Evolutionary conservation across 306 rosid genomes (phyloP).

Genomic region (Luffa aegyptiaca): DNA sequence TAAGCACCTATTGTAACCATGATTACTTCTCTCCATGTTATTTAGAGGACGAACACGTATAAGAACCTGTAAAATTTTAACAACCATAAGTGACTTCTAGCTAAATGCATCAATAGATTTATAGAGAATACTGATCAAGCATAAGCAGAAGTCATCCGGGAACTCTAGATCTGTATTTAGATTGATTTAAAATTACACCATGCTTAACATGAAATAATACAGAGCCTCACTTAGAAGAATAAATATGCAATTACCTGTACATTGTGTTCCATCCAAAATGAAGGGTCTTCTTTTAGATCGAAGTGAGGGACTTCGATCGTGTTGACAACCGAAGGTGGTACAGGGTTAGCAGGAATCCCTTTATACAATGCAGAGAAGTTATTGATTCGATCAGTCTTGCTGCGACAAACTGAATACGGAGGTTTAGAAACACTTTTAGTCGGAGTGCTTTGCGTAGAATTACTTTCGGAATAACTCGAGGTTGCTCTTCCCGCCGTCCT

Average conservation of each 20-base stretch:
- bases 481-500: constrained; percentile 39
- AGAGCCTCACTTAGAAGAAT: not conserved
- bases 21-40: constrained; percentile 54
- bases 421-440: constrained; percentile 75
- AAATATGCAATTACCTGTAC: constrained; percentile 58
- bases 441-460: constrained; percentile 76
- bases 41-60: constrained; percentile 94
- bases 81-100: constrained; percentile 14
- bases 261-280: constrained; percentile 93
- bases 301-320: constrained; percentile 93
- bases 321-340: constrained; percentile 44
- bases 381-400: constrained; percentile 58
- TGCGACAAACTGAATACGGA: constrained; percentile 43
- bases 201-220: not conserved
- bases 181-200: not conserved
- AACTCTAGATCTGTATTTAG: not conserved
- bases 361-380: constrained; percentile 56
- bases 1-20: constrained; percentile 74
- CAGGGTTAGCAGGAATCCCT: constrained; percentile 48
- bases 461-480: constrained; percentile 50
- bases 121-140: not conserved
- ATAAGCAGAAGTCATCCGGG: not conserved
- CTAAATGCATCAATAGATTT: not conserved
- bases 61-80: constrained; percentile 42
- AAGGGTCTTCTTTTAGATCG: constrained; percentile 85